Evolutionary conservation across 768 basidiomycete species (phyloP).

Genomic region (Tylopilus sp.): DNA sequence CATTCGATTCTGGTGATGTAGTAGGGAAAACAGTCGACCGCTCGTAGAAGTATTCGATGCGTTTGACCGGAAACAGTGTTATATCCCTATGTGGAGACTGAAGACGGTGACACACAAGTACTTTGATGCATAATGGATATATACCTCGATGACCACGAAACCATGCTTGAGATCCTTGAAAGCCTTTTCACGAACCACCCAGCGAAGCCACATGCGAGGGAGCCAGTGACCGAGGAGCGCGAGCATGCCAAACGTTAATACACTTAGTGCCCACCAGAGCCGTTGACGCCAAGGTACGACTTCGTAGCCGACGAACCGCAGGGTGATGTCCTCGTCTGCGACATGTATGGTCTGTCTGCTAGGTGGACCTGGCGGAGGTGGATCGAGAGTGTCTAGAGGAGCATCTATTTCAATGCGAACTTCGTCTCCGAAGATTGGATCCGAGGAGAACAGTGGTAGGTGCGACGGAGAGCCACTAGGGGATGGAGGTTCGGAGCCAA

Average conservation of each 20-base stretch:
- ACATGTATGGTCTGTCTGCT: conserved; percentile 85
- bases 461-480: conserved; percentile 40
- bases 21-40: conserved; percentile 76
- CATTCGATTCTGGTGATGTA: conserved; percentile 30
- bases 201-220: conserved; percentile 86
- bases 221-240: conserved; percentile 91
- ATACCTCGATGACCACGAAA: conserved; percentile 87
- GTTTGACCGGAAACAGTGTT: conserved; percentile 67
- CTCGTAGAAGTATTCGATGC: conserved; percentile 70
- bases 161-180: conserved; percentile 70
- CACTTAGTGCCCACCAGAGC: conserved; percentile 69
- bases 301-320: conserved; percentile 87
- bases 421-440: conserved; percentile 82
- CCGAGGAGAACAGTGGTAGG: conserved; percentile 67
- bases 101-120: conserved; percentile 21
- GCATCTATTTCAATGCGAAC: conserved; percentile 79
- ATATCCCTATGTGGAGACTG: conserved; percentile 86
- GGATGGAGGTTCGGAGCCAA: conserved; percentile 69
- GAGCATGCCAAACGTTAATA: conserved; percentile 67
- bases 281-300: conserved; percentile 55
- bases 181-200: conserved; percentile 78
- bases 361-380: conserved; percentile 79
- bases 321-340: conserved; percentile 83
- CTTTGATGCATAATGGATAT: conserved; percentile 21
- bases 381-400: conserved; percentile 54